A percentile compares a stretch with the other conserved stretches of the same genome.
phyloP scores from a whole-genome alignment of 805 yeast species.

The Sugiyamaella boreocaroliniensis region DNA sequence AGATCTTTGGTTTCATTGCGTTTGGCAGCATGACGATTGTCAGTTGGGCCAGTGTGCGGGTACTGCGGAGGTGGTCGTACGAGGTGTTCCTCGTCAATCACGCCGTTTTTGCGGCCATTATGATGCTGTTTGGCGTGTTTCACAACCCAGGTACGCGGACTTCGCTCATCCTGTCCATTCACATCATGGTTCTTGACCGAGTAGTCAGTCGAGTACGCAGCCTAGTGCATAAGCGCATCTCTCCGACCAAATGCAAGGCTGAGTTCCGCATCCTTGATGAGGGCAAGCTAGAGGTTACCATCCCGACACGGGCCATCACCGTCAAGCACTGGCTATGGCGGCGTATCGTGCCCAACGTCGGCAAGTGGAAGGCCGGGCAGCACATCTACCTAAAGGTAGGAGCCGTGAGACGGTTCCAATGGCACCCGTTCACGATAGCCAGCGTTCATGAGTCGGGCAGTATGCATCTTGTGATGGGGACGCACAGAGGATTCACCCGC shows the following conservation, averaged over 20 bases:
- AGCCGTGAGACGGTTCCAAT: slow-evolving; percentile 34
- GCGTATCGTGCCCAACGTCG: slow-evolving; percentile 32
- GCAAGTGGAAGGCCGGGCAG: slow-evolving; percentile 45
- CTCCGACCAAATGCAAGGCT: slow-evolving; percentile 37
- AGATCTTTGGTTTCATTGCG: slow-evolving; percentile 45
- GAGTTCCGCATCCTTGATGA: slow-evolving; percentile 38
- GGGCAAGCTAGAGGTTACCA: slow-evolving; percentile 35
- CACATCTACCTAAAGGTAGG: slow-evolving; percentile 40
- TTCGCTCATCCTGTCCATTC: slow-evolving; percentile 37
- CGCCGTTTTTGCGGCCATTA: slow-evolving; percentile 36
- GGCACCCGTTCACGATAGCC: slow-evolving; percentile 45
- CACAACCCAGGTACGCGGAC: slow-evolving; percentile 36
- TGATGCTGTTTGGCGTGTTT: slow-evolving; percentile 38
- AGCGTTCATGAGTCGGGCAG: slow-evolving; percentile 36
- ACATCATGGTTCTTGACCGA: slow-evolving; percentile 38
- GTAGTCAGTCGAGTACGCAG: slow-evolving; percentile 30
- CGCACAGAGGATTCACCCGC: slow-evolving; percentile 40
- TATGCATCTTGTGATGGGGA: slow-evolving; percentile 37
- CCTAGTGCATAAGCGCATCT: slow-evolving; percentile 30
- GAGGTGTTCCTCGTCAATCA: slow-evolving; percentile 42
- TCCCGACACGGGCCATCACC: slow-evolving; percentile 27
- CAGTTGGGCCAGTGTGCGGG: slow-evolving; percentile 33
- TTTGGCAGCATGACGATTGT: slow-evolving; percentile 34
- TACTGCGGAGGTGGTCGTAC: slow-evolving; percentile 36
- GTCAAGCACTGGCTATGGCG: slow-evolving; percentile 27